Conservation (phyloP, 2,329 filamentous ascomycete species). For the Neophaeococcomyces aloes region DNA sequence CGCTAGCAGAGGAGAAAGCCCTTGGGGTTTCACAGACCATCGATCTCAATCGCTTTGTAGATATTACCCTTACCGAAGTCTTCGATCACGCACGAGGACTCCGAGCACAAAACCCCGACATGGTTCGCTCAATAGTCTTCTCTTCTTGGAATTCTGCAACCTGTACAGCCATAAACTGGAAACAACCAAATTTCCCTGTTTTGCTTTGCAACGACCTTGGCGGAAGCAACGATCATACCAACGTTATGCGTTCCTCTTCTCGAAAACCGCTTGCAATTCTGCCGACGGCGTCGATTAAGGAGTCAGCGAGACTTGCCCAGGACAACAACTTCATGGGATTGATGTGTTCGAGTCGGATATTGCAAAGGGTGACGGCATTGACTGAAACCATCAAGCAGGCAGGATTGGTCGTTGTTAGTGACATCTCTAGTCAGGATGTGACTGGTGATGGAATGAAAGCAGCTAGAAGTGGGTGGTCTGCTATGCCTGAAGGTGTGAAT, state of each 20-base stretch:
- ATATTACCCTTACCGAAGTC: constrained; percentile 70
- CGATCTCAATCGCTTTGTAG: constrained; percentile 79
- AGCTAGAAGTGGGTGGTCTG: constrained; percentile 38
- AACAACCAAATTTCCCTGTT: constrained; percentile 93
- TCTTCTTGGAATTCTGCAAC: constrained; percentile 84
- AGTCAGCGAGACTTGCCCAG: constrained; percentile 83
- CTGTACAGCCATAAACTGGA: constrained; percentile 95
- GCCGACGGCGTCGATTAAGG: constrained; percentile 69
- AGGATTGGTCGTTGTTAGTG: constrained; percentile 80
- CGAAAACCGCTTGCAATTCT: not conserved
- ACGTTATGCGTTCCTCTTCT: constrained; percentile 1
- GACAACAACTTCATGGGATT: constrained; percentile 98
- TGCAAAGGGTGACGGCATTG: constrained; percentile 87
- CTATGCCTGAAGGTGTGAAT: constrained; percentile 71
- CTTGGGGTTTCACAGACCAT: constrained; percentile 57
- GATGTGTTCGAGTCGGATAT: constrained; percentile 73
- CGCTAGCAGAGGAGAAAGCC: constrained; percentile 55
- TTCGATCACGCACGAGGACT: constrained; percentile 78
- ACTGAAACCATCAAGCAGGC: constrained; percentile 91
- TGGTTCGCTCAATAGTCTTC: constrained; percentile 80
- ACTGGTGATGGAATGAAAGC: constrained; percentile 19
- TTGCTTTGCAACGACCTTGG: constrained; percentile 91
- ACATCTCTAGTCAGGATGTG: constrained; percentile 56
- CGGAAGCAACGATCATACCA: constrained; percentile 4
- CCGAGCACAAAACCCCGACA: constrained; percentile 55